Evolutionary conservation across 1,284 basidiomycete species (phyloP), one percentile per base, ranked within the genome.

Genomic region (Austropuccinia psidii): DNA sequence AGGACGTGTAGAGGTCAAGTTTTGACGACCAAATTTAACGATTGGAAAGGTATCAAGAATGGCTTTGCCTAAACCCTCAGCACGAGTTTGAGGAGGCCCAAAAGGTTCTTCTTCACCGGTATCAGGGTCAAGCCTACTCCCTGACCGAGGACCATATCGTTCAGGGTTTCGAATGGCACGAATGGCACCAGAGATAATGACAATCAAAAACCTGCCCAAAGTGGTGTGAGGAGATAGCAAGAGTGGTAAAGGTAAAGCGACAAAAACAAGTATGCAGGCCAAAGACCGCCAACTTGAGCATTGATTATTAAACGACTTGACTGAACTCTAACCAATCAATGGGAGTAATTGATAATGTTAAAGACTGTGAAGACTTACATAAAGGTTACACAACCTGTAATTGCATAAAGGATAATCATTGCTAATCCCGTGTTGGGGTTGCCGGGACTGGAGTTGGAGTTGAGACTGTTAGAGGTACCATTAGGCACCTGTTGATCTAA

Each of bases 31-130:
- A 79, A 93, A 96, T 81, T 93, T 91, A 81, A 94, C 88, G 74
- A 95, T 83, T 1, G 93, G 93, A 83, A 96, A 96, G 0, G 93
- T 95, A 78, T 96, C 93, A 68, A 96, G 83, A 70, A 96, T 92
- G 31, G 93, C 93, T 37, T 90, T 87, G 0, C 90, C 89, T 61
- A 96, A 84, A 1, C 93, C 90, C 49, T 86, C 83, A 0, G 91
- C 88, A 7, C 90, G 86, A 70, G 87, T 89, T 80, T 90, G 89
- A n/a, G 78, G 77, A 52, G 83, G 81, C 24, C 81, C 79, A 7
- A 83, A 45, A 21, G 52, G 52, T 41, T 50, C 84, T 7, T 81
- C 84, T 21, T 76, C 76, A n/a, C 79, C 79, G 15, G 74, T 76
- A 8, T 31, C 74, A 54, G 65, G 76, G 5, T 74, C 73, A 35